phyloP scores from a whole-genome alignment of 257 asterid species.

The Capsicum baccatum region DNA sequence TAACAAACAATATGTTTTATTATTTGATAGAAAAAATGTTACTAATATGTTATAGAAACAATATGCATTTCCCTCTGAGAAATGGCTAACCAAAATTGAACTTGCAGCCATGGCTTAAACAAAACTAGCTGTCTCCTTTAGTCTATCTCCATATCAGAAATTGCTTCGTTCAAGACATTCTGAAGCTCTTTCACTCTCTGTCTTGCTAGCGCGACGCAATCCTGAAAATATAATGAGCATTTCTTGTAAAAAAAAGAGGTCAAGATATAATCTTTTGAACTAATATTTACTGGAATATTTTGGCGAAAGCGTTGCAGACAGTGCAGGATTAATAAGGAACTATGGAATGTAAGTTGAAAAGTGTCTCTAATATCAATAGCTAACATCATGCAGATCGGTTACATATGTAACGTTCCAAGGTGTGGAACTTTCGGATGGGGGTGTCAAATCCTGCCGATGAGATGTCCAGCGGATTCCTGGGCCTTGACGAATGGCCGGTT shows the following conservation, averaged over 20 bases:
- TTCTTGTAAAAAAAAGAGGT: conserved; percentile 22
- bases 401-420: too few relatives aligned
- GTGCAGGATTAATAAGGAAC: not conserved
- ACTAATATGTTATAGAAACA: not conserved
- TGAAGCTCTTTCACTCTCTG: conserved; percentile 71
- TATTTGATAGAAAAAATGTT: not conserved
- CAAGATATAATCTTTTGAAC: conserved; percentile 11
- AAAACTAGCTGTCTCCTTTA: conserved; percentile 24
- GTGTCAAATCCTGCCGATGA: too few relatives aligned
- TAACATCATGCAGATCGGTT: not conserved
- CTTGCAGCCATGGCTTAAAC: not conserved
- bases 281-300: not conserved
- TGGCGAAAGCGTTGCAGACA: not conserved
- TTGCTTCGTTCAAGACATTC: conserved; percentile 63
- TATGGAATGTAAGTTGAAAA: not conserved
- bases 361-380: not conserved
- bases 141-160: conserved; percentile 78
- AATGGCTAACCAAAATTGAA: conserved; percentile 23
- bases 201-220: conserved; percentile 61
- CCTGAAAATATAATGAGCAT: conserved; percentile 51
- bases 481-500: too few relatives aligned
- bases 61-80: not conserved
- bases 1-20: not conserved
- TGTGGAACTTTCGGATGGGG: too few relatives aligned
- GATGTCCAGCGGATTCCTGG: too few relatives aligned